Base-by-base conservation (phyloP, 164 flowering plant genomes). In the Umbellularia californica region DNA sequence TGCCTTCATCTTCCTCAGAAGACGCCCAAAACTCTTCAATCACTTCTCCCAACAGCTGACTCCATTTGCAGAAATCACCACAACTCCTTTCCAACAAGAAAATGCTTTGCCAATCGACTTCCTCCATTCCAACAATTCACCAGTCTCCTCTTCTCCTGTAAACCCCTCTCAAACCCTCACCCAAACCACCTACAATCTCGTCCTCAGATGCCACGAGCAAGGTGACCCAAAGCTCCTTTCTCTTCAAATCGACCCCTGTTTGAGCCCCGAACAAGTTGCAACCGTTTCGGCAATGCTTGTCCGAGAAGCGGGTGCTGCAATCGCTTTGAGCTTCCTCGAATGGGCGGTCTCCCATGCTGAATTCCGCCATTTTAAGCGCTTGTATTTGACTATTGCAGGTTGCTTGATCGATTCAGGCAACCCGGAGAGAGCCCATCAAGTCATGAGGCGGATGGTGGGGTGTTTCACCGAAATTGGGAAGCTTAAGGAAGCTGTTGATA, bases 251-350 rank as follows among this genome's bases (percentile, higher is more conserved):
- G 75, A 86, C 60, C 72, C 85, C 1, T 72, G 79, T 19, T 77
- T 95, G 75, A 86, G 91, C 70, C 91, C 78, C 30, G 98, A 95
- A 58, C 95, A 93, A 63, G 91, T 88, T 10, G 79, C 86, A 28
- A 86, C 97, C 0, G 85, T 91, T 3, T 85, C 89, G 20, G 91
- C 98, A 28, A 81, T 91, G n/a, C 84, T 95, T 2, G 88, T 90
- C 3, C 78, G 71, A 6, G 86, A 88, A 74, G 90, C 85, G 2
- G 99, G 98, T 19, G 85, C 99, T 0, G 86, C 89, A 90, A 93
- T 83, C 62, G 91, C 98, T 0, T 69, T 91, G 22, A 75, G 89
- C 72, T 94, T 94, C 88, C 90, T 95, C 74, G 73, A 92, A 62
- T 95, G 98, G 98, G 90, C 87, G 3, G 77, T 83, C 76, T 85